Conservation (phyloP, 768 basidiomycete species). For the Termitomyces sp. region DNA sequence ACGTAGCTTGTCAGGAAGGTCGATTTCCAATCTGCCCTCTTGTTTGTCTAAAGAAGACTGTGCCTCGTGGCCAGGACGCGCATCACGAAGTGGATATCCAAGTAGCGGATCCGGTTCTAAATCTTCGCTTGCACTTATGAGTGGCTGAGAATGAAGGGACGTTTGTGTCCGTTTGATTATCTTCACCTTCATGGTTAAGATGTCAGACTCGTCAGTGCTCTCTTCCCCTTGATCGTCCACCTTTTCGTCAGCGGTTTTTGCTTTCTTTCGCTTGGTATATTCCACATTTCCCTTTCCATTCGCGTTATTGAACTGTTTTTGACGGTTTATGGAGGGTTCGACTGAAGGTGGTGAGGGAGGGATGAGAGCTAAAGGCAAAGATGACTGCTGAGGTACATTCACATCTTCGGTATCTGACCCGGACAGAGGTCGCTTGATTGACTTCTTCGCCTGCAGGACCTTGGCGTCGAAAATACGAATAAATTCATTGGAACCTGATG, state of each 20-base stretch:
- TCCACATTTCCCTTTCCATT: conserved; percentile 33
- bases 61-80: conserved; percentile 23
- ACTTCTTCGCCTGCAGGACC: conserved; percentile 3
- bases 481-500: background rate
- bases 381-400: conserved; percentile 6
- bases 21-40: conserved; percentile 41
- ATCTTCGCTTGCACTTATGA: conserved; percentile 12
- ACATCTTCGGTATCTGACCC: conserved; percentile 23
- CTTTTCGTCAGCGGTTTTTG: conserved; percentile 30
- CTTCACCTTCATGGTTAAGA: conserved; percentile 25
- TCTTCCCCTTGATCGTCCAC: conserved; percentile 22
- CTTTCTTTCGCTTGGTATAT: conserved; percentile 39
- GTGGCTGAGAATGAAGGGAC: conserved; percentile 13
- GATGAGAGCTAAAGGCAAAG: conserved; percentile 33
- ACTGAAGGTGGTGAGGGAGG: conserved; percentile 67
- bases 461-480: background rate
- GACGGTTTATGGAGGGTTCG: conserved; percentile 17
- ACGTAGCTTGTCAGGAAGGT: conserved; percentile 63
- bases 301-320: conserved; percentile 20
- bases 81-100: conserved; percentile 23
- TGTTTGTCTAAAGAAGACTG: conserved; percentile 15
- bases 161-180: conserved; percentile 24
- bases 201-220: conserved; percentile 19
- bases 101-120: conserved; percentile 30
- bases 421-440: conserved; percentile 39